Evolutionary conservation across 305 asterid genomes (phyloP).

Genomic region (Striga hermonthica): DNA sequence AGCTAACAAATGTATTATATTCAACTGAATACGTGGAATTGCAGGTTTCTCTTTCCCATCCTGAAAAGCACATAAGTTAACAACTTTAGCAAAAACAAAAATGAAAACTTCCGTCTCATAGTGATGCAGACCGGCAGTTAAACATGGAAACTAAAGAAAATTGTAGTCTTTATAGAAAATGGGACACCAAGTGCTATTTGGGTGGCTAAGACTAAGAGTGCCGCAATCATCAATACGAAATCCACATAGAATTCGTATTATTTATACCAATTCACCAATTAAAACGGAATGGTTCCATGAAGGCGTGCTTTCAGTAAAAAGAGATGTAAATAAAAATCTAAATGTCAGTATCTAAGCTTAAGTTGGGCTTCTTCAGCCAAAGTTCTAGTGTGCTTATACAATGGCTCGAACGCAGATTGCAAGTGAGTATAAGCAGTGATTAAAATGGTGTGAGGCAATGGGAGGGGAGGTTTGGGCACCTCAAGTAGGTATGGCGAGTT

Average conservation of each 20-base stretch:
- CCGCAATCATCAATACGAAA: conserved; percentile 24
- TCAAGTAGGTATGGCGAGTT: too few species aligned
- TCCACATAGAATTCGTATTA: conserved; percentile 2
- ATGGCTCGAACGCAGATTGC: neutral
- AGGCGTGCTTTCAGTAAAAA: neutral
- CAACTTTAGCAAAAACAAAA: conserved; percentile 20
- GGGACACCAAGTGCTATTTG: conserved; percentile 19
- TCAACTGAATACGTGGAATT: conserved; percentile 78
- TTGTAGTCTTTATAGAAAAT: conserved; percentile 23
- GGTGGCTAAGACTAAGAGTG: conserved; percentile 21
- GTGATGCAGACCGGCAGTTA: conserved; percentile 12
- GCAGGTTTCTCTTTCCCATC: conserved; percentile 75
- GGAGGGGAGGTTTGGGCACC: too few species aligned
- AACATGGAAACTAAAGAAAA: conserved; percentile 8
- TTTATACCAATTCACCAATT: neutral
- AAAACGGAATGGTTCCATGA: conserved; percentile 1
- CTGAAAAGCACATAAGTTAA: conserved; percentile 46
- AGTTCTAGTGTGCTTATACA: conserved; percentile 2
- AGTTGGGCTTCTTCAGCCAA: neutral
- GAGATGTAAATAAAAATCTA: neutral
- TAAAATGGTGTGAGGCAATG: too few species aligned
- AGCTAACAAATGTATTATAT: conserved; percentile 81
- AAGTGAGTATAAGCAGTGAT: conserved; percentile 1
- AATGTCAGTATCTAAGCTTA: neutral
- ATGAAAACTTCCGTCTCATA: conserved; percentile 25